A percentile compares a stretch with the other conserved stretches of the same genome.
Conservation (phyloP, 2,329 filamentous ascomycete species). For the Pseudocercospora cruenta region DNA sequence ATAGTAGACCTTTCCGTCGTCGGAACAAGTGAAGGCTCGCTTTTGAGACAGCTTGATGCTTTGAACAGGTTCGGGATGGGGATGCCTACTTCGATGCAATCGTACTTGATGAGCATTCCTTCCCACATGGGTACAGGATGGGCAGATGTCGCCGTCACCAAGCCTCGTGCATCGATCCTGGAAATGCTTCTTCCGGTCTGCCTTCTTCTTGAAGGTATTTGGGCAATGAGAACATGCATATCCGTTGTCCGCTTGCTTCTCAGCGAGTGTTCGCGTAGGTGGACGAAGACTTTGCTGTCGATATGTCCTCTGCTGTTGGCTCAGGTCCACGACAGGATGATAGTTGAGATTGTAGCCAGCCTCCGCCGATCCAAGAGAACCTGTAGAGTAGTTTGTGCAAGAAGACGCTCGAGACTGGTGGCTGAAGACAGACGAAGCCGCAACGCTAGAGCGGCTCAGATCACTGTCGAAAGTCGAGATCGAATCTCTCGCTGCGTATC, state of each 20-base stretch:
- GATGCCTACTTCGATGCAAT: slow-evolving; percentile 3
- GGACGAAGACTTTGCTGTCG: background rate
- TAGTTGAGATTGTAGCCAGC: background rate
- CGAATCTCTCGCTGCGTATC: slow-evolving; percentile 5
- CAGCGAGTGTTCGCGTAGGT: background rate
- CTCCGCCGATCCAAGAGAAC: background rate
- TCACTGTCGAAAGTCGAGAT: slow-evolving; percentile 16
- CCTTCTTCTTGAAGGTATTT: slow-evolving; percentile 13
- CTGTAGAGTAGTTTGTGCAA: slow-evolving; percentile 9
- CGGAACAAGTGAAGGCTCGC: slow-evolving; percentile 10
- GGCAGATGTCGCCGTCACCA: slow-evolving; percentile 11
- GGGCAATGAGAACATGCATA: slow-evolving; percentile 16
- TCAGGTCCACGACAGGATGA: background rate
- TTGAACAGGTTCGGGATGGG: slow-evolving; percentile 6
- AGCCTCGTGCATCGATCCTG: slow-evolving; percentile 7
- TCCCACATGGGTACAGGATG: slow-evolving; percentile 5
- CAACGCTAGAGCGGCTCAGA: background rate
- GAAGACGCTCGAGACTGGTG: slow-evolving; percentile 11
- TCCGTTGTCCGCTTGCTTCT: slow-evolving; percentile 12
- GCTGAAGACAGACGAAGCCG: slow-evolving; percentile 13
- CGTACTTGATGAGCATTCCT: slow-evolving; percentile 7
- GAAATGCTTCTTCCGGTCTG: slow-evolving; percentile 16
- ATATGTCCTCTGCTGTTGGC: background rate
- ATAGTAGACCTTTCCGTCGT: slow-evolving; percentile 8
- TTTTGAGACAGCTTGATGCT: slow-evolving; percentile 1